Percentiles rank a stretch among this genome's conserved stretches.
Conservation (phyloP, 2,329 filamentous ascomycete species). For the Penicillium sp. region DNA sequence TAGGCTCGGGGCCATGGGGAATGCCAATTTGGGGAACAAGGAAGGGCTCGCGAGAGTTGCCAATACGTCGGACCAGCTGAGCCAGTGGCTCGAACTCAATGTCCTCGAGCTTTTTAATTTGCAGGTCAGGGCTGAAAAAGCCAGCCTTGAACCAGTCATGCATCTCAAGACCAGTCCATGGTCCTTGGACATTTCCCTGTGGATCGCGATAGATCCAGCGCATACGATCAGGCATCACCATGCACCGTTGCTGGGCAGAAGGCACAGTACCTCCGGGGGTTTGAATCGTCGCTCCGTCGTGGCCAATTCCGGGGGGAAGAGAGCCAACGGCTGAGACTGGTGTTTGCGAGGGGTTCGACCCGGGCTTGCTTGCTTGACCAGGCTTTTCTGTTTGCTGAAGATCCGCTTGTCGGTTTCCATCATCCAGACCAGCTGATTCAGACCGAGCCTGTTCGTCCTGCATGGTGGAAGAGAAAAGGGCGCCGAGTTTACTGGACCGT, state of each 20-base stretch:
- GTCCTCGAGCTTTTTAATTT: conserved; percentile 95
- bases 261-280: conserved; percentile 64
- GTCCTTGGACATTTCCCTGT: conserved; percentile 87
- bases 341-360: conserved; percentile 40
- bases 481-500: conserved; percentile 80
- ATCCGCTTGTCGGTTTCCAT: conserved; percentile 58
- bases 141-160: conserved; percentile 99
- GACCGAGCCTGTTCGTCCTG: conserved; percentile 65
- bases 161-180: conserved; percentile 97
- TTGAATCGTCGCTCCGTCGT: conserved; percentile 39
- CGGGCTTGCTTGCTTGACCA: conserved; percentile 33
- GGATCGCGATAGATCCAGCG: conserved; percentile 98
- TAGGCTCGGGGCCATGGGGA: conserved; percentile 75
- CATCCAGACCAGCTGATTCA: conserved; percentile 60
- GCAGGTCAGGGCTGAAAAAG: conserved; percentile 92
- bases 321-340: conserved; percentile 42
- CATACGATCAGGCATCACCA: conserved; percentile 99
- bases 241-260: conserved; percentile 73
- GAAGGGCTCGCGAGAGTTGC: conserved; percentile 96
- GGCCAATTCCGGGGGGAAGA: conserved; percentile 33
- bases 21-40: conserved; percentile 96
- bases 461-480: conserved; percentile 87
- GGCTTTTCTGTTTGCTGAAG: conserved; percentile 34
- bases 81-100: conserved; percentile 92
- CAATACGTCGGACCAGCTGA: conserved; percentile 91